Evolutionary conservation across 108 stramenopile genomes (phyloP).

Genomic region (Aureococcus anophagefferens): DNA sequence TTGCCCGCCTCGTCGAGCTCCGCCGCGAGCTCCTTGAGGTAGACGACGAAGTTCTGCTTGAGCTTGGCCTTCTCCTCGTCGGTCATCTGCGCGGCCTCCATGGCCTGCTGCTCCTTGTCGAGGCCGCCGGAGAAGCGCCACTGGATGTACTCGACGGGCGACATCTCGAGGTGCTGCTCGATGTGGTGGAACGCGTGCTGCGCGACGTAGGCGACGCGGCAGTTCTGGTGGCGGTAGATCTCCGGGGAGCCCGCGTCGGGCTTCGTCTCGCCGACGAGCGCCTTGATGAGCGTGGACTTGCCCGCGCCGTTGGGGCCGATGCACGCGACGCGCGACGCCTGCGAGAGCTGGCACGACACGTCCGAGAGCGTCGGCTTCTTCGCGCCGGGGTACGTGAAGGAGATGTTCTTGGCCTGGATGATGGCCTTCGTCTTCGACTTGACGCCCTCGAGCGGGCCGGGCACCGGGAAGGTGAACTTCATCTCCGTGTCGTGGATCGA

Average conservation of each 20-base stretch:
- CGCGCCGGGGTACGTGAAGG: slow-evolving; percentile 70
- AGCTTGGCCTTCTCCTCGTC: too few relatives aligned
- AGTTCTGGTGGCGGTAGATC: slow-evolving; percentile 76
- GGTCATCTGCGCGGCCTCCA: slow-evolving; percentile 59
- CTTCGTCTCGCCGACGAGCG: slow-evolving; percentile 73
- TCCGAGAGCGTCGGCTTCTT: slow-evolving; percentile 52
- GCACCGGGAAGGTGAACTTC: slow-evolving; percentile 8
- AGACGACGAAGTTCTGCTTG: too few relatives aligned
- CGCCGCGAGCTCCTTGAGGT: too few relatives aligned
- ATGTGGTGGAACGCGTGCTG: slow-evolving; percentile 51
- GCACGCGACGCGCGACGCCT: slow-evolving; percentile 61
- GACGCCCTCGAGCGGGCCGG: slow-evolving; percentile 31
- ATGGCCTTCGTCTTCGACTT: slow-evolving; percentile 85
- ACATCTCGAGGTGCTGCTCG: slow-evolving; percentile 41
- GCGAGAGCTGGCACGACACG: slow-evolving; percentile 73
- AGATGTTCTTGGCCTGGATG: slow-evolving; percentile 78
- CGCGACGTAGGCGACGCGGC: too few relatives aligned
- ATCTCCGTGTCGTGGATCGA: slow-evolving; percentile 38
- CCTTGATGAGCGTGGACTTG: too few relatives aligned
- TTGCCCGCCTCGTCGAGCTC: too few relatives aligned
- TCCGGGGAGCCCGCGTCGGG: slow-evolving; percentile 52
- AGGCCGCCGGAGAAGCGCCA: too few relatives aligned
- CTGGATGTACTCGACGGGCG: too few relatives aligned
- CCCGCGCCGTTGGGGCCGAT: too few relatives aligned
- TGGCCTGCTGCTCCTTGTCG: slow-evolving; percentile 72